phyloP scores from a whole-genome alignment of 257 asterid species.

The Asclepias syriaca region DNA sequence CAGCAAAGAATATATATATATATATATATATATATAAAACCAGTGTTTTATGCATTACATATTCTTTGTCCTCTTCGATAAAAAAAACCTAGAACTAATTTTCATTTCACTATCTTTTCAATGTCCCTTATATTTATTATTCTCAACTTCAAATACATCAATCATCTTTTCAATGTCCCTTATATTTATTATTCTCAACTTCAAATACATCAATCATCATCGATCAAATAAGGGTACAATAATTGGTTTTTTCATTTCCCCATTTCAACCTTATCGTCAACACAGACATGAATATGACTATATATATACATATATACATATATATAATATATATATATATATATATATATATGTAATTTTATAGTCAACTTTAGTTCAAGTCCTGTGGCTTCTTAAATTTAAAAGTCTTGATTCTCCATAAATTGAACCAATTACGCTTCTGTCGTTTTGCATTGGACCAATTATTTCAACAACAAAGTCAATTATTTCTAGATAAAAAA shows the following conservation, averaged over 20 bases:
- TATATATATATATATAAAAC: too few relatives aligned
- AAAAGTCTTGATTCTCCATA: neutral
- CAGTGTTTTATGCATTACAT: too few relatives aligned
- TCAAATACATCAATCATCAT: too few relatives aligned
- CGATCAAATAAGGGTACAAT: too few relatives aligned
- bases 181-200: too few relatives aligned
- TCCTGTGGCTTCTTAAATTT: neutral
- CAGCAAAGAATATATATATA: too few relatives aligned
- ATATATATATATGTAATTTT: too few relatives aligned
- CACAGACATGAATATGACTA: neutral
- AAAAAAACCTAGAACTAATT: too few relatives aligned
- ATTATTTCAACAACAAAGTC: neutral
- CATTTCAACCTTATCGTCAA: neutral
- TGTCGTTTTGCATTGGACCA: neutral
- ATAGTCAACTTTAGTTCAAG: neutral
- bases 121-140: neutral
- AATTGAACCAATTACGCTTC: neutral
- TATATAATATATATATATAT: too few relatives aligned
- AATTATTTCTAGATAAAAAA: neutral
- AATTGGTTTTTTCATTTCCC: neutral
- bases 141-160: neutral
- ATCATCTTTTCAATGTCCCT: too few relatives aligned
- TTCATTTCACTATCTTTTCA: neutral
- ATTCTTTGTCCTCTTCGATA: too few relatives aligned
- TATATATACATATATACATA: too few relatives aligned